Conservation (phyloP, 257 asterid species). For the Verbascum thapsus region DNA sequence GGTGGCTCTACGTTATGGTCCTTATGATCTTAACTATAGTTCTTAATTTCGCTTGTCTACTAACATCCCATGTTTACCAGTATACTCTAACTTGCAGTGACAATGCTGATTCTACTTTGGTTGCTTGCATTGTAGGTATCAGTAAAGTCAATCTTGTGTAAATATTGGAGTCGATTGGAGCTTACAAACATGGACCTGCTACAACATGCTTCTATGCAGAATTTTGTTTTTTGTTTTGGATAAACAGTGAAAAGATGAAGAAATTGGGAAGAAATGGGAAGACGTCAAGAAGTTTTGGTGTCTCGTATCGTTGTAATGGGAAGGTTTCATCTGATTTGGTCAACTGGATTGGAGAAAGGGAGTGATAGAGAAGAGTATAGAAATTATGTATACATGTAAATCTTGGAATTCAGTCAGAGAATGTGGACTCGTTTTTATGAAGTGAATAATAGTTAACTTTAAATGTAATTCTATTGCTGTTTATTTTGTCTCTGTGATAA, state of each 20-base stretch:
- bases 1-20: neutral
- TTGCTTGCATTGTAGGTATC: conserved; percentile 36
- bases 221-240: neutral
- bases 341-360: conserved; percentile 22
- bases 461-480: neutral
- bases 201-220: conserved; percentile 13
- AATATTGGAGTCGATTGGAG: conserved; percentile 20
- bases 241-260: conserved; percentile 17
- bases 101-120: conserved; percentile 22
- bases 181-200: conserved; percentile 21
- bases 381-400: conserved; percentile 17
- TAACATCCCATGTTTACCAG: neutral
- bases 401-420: conserved; percentile 17
- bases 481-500: neutral
- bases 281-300: conserved; percentile 11
- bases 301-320: conserved; percentile 8
- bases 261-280: conserved; percentile 9
- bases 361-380: conserved; percentile 10
- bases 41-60: conserved; percentile 3
- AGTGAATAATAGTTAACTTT: conserved; percentile 19
- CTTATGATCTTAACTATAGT: neutral
- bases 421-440: conserved; percentile 29
- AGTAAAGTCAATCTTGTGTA: conserved; percentile 11
- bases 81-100: neutral
- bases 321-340: conserved; percentile 27